phyloP scores from a whole-genome alignment of 2,329 filamentous ascomycete genomes.

The Fusarium palustre region DNA sequence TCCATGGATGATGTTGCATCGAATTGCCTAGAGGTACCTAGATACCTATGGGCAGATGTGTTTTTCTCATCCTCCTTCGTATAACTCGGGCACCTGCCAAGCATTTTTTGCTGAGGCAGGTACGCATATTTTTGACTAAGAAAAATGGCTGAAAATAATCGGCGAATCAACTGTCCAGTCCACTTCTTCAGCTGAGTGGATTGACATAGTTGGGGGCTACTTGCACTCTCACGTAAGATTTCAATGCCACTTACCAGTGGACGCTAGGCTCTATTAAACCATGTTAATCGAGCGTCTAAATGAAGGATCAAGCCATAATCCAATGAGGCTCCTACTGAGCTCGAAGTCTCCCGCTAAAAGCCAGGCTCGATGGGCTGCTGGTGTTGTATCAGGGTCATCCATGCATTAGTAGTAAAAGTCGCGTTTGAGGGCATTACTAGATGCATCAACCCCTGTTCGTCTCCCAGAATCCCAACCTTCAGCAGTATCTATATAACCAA shows the following conservation, averaged over 20 bases:
- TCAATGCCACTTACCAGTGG: conserved; percentile 1
- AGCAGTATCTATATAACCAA: conserved; percentile 2
- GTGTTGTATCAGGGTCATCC: neutral
- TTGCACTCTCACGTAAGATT: conserved; percentile 28
- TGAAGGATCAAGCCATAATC: conserved; percentile 8
- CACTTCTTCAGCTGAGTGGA: conserved; percentile 4
- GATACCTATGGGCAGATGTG: neutral
- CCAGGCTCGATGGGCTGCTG: neutral
- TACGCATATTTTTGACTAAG: neutral
- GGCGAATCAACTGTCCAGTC: neutral
- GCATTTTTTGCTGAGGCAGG: neutral
- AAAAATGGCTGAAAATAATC: neutral
- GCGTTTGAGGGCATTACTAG: neutral
- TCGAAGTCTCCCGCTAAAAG: neutral
- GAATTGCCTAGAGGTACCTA: no score
- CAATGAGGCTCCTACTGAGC: neutral
- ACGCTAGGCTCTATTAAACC: neutral
- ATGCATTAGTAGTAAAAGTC: neutral
- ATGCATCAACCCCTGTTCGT: neutral
- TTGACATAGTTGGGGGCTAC: conserved; percentile 21
- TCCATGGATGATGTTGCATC: neutral
- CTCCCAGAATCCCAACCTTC: neutral
- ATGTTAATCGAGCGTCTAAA: conserved; percentile 5
- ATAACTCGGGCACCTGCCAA: conserved; percentile 9
- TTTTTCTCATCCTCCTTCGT: neutral